These are phyloP conservation scores for Sarocladium kiliense DNA, from an alignment of 2,329 filamentous ascomycete species.

Conservation along the genomic window DNA sequence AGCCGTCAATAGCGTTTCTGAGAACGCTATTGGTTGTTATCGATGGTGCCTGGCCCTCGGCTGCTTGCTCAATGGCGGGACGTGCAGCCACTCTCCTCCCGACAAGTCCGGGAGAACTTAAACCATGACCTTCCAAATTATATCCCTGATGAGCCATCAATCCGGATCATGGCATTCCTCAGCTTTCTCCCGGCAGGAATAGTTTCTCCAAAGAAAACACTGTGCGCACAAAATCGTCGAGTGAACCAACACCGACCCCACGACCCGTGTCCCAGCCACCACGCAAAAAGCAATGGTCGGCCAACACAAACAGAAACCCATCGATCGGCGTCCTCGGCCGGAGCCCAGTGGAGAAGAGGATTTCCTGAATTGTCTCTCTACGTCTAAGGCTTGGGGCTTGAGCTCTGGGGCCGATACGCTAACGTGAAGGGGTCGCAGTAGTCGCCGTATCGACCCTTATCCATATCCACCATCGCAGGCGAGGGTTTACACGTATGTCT, in stretches of 20 bases:
- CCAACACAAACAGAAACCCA: neutral
- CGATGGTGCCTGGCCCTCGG: neutral
- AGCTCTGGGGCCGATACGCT: constrained; percentile 5
- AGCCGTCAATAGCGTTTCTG: neutral
- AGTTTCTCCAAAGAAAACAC: neutral
- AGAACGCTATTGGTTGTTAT: neutral
- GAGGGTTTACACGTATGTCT: neutral
- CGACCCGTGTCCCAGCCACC: neutral
- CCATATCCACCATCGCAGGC: neutral
- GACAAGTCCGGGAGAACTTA: neutral
- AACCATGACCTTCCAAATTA: neutral
- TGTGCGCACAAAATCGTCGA: neutral
- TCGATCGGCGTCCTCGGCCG: constrained; percentile 1
- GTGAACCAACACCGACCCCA: neutral
- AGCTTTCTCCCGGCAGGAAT: neutral
- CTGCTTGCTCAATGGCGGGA: neutral
- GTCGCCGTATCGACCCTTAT: neutral
- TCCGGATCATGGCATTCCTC: no score
- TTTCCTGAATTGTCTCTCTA: constrained; percentile 1
- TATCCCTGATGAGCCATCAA: neutral
- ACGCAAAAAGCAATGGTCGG: neutral
- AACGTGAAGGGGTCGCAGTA: neutral
- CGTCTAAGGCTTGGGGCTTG: neutral
- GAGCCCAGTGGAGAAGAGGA: neutral
- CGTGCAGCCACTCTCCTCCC: neutral